phyloP scores from a whole-genome alignment of 2,329 filamentous ascomycete genomes.

The Neonectria neomacrospora region DNA sequence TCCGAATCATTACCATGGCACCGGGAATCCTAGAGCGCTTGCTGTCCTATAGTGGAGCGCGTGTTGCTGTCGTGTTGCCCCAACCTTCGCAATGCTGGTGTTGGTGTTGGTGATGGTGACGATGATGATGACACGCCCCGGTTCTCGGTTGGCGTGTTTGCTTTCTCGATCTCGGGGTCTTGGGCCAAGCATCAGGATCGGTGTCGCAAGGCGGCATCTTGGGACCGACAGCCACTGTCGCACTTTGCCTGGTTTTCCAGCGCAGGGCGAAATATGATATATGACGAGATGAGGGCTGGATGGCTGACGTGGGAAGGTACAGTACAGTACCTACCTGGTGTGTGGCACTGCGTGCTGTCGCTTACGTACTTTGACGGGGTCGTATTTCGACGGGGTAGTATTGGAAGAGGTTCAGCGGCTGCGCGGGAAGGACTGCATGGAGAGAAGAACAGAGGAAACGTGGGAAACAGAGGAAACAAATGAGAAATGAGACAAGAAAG shows the following conservation, averaged over 20 bases:
- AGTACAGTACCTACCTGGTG: background rate
- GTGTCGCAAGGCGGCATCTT: constrained; percentile 27
- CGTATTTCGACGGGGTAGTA: background rate
- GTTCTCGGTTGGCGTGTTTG: constrained; percentile 11
- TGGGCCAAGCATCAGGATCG: constrained; percentile 32
- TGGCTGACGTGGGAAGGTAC: background rate
- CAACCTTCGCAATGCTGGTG: constrained; percentile 1
- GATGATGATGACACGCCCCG: constrained; percentile 15
- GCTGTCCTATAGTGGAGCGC: constrained; percentile 14
- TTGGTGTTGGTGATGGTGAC: constrained; percentile 2
- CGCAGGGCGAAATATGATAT: constrained; percentile 22
- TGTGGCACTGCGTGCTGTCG: constrained; percentile 1
- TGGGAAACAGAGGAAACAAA: constrained; percentile 2
- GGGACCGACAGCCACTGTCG: constrained; percentile 6
- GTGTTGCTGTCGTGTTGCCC: constrained; percentile 5
- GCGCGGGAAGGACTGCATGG: background rate
- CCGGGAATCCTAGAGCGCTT: constrained; percentile 2
- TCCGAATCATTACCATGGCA: constrained; percentile 9
- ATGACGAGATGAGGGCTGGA: constrained; percentile 18
- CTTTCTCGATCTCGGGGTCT: constrained; percentile 26
- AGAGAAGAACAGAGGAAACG: background rate
- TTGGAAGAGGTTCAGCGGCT: background rate
- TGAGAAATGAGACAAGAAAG: background rate
- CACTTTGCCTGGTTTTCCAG: constrained; percentile 8
- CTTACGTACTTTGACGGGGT: too few species aligned